A percentile compares a stretch with the other conserved stretches of the same genome.
Evolutionary conservation across 768 basidiomycete species (phyloP).

Genomic region (Neoboletus subvelutipes): DNA sequence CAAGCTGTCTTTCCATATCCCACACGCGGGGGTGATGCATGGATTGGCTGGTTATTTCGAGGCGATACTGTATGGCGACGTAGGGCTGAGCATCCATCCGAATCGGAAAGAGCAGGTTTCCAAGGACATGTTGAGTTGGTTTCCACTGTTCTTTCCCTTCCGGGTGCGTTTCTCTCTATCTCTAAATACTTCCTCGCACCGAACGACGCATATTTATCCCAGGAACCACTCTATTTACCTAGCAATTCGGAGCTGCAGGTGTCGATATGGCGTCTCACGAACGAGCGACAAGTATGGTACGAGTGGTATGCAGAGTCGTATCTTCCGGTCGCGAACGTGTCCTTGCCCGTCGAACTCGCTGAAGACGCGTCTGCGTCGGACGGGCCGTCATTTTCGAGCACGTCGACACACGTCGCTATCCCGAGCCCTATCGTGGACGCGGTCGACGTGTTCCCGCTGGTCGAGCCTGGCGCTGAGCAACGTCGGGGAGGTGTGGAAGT

Average conservation of each 20-base stretch:
- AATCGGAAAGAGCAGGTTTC: conserved; percentile 81
- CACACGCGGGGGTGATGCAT: conserved; percentile 90
- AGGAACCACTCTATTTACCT: conserved; percentile 95
- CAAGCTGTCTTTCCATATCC: conserved; percentile 85
- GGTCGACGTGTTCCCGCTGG: conserved; percentile 41
- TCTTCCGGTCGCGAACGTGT: conserved; percentile 55
- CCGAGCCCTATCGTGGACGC: conserved; percentile 77
- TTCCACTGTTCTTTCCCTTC: conserved; percentile 95
- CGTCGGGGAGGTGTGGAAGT: conserved; percentile 8
- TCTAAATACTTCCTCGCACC: not conserved
- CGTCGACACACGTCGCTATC: conserved; percentile 30
- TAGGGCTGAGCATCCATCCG: conserved; percentile 94
- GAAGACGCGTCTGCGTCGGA: conserved; percentile 20
- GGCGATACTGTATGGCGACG: conserved; percentile 84
- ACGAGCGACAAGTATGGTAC: conserved; percentile 92
- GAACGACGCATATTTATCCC: conserved; percentile 1
- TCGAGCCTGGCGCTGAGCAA: conserved; percentile 11
- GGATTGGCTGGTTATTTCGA: conserved; percentile 98
- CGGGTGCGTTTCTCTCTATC: conserved; percentile 50
- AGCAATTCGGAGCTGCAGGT: conserved; percentile 90
- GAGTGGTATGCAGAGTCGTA: conserved; percentile 98
- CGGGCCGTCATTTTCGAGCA: conserved; percentile 27
- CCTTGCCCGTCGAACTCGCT: conserved; percentile 19
- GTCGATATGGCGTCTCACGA: conserved; percentile 91
- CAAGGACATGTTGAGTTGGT: conserved; percentile 99